Conservation (phyloP, 768 basidiomycete species). For the Clitopilus hobsonii region DNA sequence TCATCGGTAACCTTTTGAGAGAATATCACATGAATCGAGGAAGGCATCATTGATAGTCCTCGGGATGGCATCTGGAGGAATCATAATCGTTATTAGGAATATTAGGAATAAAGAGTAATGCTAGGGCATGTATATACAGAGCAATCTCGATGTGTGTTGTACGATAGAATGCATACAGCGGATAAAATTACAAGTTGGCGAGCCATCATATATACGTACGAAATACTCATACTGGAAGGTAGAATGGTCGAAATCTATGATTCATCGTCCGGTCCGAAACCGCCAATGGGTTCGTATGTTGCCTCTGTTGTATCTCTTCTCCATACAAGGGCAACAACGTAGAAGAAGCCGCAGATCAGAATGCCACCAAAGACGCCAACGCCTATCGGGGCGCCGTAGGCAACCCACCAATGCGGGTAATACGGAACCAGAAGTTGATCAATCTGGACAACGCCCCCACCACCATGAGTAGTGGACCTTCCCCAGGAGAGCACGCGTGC, state of each 20-base stretch:
- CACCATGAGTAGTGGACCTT: constrained; percentile 64
- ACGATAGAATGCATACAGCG: not conserved
- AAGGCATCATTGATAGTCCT: not conserved
- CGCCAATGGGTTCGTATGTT: constrained; percentile 87
- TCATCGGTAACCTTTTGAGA: not conserved
- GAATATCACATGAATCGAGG: not conserved
- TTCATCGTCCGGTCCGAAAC: constrained; percentile 61
- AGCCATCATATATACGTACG: not conserved
- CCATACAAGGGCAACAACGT: constrained; percentile 70
- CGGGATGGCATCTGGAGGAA: no score
- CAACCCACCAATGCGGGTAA: constrained; percentile 78
- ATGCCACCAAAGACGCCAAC: constrained; percentile 56
- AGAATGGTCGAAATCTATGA: constrained; percentile 12
- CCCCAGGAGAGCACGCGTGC: constrained; percentile 70
- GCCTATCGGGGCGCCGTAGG: constrained; percentile 66
- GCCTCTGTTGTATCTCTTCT: constrained; percentile 72
- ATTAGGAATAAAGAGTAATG: not conserved
- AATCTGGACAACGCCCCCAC: constrained; percentile 88
- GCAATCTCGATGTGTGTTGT: not conserved
- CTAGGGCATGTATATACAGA: not conserved
- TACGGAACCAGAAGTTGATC: constrained; percentile 84
- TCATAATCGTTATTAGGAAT: not conserved
- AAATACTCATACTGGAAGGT: constrained; percentile 3
- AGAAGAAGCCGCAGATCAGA: constrained; percentile 66
- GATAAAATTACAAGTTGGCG: not conserved